Conservation (phyloP, 2,329 filamentous ascomycete species). For the Pseudocercospora fijiensis region DNA sequence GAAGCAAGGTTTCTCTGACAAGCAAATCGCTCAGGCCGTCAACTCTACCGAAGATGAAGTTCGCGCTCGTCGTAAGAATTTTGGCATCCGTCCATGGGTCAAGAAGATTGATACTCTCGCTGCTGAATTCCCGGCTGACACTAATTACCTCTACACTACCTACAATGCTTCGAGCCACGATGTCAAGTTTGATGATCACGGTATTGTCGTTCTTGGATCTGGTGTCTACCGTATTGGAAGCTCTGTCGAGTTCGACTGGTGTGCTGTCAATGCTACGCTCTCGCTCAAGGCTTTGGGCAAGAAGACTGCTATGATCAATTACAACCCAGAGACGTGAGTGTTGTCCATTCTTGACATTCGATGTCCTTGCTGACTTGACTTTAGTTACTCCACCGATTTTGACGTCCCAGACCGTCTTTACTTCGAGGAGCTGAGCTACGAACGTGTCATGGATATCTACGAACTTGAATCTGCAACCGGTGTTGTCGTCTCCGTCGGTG, state of each 20-base stretch:
- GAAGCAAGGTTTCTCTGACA: constrained; percentile 96
- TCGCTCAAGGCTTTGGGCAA: constrained; percentile 82
- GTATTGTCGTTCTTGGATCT: constrained; percentile 82
- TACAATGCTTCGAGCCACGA: constrained; percentile 96
- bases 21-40: constrained; percentile 85
- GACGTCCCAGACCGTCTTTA: constrained; percentile 89
- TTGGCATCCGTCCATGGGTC: constrained; percentile 90
- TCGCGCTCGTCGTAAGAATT: constrained; percentile 76
- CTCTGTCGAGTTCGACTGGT: constrained; percentile 99
- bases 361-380: constrained; percentile 18
- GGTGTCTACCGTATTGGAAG: constrained; percentile 97
- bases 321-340: constrained; percentile 17
- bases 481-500: constrained; percentile 92
- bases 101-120: constrained; percentile 98
- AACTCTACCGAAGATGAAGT: constrained; percentile 87
- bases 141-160: constrained; percentile 95
- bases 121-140: constrained; percentile 91
- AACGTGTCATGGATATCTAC: constrained; percentile 92
- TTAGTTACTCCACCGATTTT: constrained; percentile 71
- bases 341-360: background rate
- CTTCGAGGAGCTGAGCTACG: constrained; percentile 95
- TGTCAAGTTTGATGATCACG: constrained; percentile 89
- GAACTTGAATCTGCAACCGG: constrained; percentile 82
- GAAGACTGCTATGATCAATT: constrained; percentile 97
- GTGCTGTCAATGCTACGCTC: constrained; percentile 84